These are phyloP conservation scores for Incumbomyces lentus DNA, from an alignment of 2,329 filamentous ascomycete species.

Conservation along the genomic window DNA sequence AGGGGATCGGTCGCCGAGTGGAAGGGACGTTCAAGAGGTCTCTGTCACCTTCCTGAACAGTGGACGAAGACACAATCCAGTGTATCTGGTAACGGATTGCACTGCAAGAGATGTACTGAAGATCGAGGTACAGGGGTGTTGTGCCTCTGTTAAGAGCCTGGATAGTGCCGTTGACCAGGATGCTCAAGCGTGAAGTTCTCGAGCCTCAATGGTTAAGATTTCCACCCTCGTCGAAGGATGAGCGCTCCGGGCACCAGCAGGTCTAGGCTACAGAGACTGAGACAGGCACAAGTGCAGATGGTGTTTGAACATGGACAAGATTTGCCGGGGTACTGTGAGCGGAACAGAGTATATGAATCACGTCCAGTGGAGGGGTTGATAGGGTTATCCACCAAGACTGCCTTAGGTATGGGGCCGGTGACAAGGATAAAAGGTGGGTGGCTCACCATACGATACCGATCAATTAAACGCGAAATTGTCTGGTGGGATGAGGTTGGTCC, in stretches of 20 bases:
- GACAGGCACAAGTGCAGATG: neutral
- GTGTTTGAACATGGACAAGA: constrained; percentile 3
- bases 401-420: constrained; percentile 2
- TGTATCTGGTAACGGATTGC: neutral
- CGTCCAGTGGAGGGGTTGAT: constrained; percentile 7
- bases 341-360: constrained; percentile 3
- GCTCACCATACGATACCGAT: constrained; percentile 4
- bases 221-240: constrained; percentile 3
- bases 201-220: neutral
- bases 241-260: neutral
- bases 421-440: constrained; percentile 2
- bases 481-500: constrained; percentile 8
- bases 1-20: constrained; percentile 6
- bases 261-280: constrained; percentile 2
- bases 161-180: neutral
- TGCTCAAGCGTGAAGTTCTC: neutral
- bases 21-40: constrained; percentile 8
- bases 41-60: constrained; percentile 6
- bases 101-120: constrained; percentile 5
- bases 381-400: constrained; percentile 3
- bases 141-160: neutral
- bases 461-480: constrained; percentile 11
- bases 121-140: neutral
- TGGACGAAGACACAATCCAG: neutral
- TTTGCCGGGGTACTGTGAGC: constrained; percentile 5